Percentiles rank a stretch among this genome's conserved stretches.
Conservation (phyloP, 2,329 filamentous ascomycete species). For the Microascus cirrosus region DNA sequence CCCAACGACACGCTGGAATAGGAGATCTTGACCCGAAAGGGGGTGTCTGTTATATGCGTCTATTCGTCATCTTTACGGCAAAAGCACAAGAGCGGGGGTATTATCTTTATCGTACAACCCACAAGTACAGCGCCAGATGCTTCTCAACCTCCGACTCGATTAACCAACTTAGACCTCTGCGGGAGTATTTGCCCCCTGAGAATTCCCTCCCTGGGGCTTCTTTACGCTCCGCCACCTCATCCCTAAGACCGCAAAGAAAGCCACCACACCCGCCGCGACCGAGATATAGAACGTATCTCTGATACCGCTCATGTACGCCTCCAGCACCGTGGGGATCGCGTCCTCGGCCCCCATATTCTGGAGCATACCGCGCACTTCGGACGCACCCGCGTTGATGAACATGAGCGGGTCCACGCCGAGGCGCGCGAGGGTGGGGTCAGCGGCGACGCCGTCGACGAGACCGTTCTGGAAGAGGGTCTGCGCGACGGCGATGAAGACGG, state of each 20-base stretch:
- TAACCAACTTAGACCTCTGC: conserved; percentile 9
- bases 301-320: conserved; percentile 37
- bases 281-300: conserved; percentile 40
- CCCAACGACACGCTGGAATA: conserved; percentile 27
- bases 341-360: conserved; percentile 25
- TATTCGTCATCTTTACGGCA: not conserved
- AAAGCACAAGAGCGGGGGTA: not conserved
- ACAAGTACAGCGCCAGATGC: not conserved
- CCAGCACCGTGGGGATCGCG: conserved; percentile 28
- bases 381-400: conserved; percentile 42
- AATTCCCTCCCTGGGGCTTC: conserved; percentile 19
- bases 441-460: conserved; percentile 38
- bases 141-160: not conserved
- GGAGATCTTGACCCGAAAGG: not conserved
- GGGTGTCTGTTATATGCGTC: not conserved
- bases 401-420: conserved; percentile 32
- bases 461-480: conserved; percentile 60
- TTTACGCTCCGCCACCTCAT: conserved; percentile 45
- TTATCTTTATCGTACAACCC: not conserved
- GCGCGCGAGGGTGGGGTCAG: conserved; percentile 14
- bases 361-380: conserved; percentile 34
- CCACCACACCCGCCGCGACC: conserved; percentile 31
- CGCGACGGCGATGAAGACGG: conserved; percentile 52
- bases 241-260: conserved; percentile 30
- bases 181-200: conserved; percentile 13